A percentile compares a stretch with the other conserved stretches of the same genome.
These are phyloP conservation scores for Alternaria gaisen DNA, from an alignment of 2,329 filamentous ascomycete species.

Conservation along the genomic window DNA sequence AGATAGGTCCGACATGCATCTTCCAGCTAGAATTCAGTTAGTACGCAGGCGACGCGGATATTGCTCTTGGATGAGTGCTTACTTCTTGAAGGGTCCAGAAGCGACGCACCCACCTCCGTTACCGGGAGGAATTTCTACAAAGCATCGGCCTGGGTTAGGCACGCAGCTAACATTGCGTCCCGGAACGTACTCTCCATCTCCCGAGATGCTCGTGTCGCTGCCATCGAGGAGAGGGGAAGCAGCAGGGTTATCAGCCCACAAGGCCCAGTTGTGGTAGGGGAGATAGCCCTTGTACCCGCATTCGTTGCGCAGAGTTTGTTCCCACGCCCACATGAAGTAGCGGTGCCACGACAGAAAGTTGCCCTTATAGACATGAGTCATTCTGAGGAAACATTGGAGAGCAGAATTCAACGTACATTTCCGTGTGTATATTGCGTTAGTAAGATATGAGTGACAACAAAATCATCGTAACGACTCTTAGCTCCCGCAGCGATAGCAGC, in stretches of 20 bases:
- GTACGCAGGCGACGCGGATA: conserved; percentile 41
- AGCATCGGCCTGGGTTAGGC: conserved; percentile 1
- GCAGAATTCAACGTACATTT: not conserved
- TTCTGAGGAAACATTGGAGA: conserved; percentile 10
- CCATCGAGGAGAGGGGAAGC: conserved; percentile 10
- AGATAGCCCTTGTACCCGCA: conserved; percentile 32
- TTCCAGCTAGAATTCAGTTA: conserved; percentile 25
- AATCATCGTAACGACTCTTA: conserved; percentile 14
- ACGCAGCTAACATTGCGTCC: conserved; percentile 4
- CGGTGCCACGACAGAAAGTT: conserved; percentile 51
- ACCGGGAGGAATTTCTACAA: conserved; percentile 43
- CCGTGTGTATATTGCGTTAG: no score
- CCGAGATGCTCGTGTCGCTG: conserved; percentile 12
- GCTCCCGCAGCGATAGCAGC: conserved; percentile 35
- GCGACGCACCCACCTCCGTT: conserved; percentile 64
- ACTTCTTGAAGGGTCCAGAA: conserved; percentile 51
- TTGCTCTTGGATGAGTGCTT: no score
- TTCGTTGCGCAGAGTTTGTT: conserved; percentile 52
- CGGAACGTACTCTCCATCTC: conserved; percentile 2
- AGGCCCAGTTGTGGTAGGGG: conserved; percentile 12
- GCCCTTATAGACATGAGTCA: conserved; percentile 22
- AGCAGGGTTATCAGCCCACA: conserved; percentile 7
- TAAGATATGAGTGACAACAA: no score
- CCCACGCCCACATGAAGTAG: conserved; percentile 53
- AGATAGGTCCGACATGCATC: conserved; percentile 59